phyloP scores from a whole-genome alignment of 2,329 filamentous ascomycete species.

The Thelonectria blattea region DNA sequence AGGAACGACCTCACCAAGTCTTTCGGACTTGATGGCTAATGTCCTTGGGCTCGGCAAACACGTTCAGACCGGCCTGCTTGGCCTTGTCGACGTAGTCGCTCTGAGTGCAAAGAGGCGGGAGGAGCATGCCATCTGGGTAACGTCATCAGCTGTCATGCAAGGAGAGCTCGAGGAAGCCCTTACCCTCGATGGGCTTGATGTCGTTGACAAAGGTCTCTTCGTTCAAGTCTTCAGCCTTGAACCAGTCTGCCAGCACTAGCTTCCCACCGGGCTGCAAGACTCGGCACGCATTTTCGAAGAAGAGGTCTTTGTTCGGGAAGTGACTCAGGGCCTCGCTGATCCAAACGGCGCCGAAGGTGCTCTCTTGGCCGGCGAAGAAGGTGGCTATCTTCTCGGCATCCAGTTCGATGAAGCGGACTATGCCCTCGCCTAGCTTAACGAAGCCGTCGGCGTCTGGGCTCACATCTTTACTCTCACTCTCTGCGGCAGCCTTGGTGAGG shows the following conservation, averaged over 20 bases:
- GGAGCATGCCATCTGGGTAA: constrained; percentile 61
- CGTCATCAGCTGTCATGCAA: background rate
- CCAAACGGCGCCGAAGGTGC: constrained; percentile 63
- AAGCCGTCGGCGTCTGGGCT: constrained; percentile 43
- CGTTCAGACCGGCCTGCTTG: constrained; percentile 53
- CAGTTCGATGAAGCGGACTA: constrained; percentile 61
- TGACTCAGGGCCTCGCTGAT: constrained; percentile 68
- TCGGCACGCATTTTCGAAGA: constrained; percentile 59
- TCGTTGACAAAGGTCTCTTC: constrained; percentile 54
- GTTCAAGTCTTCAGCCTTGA: constrained; percentile 57
- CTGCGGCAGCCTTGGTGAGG: constrained; percentile 46
- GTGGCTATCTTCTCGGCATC: constrained; percentile 67
- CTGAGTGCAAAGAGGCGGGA: constrained; percentile 61
- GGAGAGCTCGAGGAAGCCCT: background rate
- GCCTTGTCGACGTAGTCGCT: constrained; percentile 60
- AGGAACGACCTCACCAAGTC: constrained; percentile 58
- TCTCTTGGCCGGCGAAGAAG: constrained; percentile 49
- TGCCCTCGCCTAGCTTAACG: constrained; percentile 49
- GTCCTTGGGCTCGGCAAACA: constrained; percentile 56
- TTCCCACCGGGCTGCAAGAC: constrained; percentile 57
- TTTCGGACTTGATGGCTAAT: constrained; percentile 64
- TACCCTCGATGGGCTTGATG: constrained; percentile 65
- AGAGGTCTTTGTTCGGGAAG: constrained; percentile 63
- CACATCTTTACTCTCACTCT: constrained; percentile 34
- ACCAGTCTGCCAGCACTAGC: constrained; percentile 67